Base-by-base conservation (phyloP, 352 stramenopile species). In the Pythium folliculosum region DNA sequence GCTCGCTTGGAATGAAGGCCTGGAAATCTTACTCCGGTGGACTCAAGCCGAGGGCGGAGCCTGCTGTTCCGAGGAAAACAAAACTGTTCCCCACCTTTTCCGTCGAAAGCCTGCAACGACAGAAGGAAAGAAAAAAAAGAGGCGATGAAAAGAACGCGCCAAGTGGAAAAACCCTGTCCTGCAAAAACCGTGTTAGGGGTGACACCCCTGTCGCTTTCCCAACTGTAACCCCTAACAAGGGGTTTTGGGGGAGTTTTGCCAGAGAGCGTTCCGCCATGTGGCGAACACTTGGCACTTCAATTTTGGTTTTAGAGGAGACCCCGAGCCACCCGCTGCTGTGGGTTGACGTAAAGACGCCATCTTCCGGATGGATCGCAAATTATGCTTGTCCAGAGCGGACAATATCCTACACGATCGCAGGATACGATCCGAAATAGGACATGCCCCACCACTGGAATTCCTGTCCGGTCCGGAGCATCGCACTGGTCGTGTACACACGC, bases 61-160 rank as follows among this genome's bases (percentile, higher is more conserved):
- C 30, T 59, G 57, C 56, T 51, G 22, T 21, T 21, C 27, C 21
- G 17, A 53, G 49, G 67, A 73, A 69, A 66, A 27, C 49, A 67
- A 67, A 73, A 64, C 35, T 73, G 68, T 74, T 74, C 68, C 63
- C 53, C 68, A 58, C 61, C 62, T 74, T 70, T 74, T 74, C 68
- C 62, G 59, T 74, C 53, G 67, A 73, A 68, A 25, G 35, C 27
- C 63, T 38, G 14, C 19, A 50, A 57, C 4, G 19, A 60, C 63
- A 64, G n/a, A 67, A 53, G 27, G 60, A 35, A 32, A 63, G 12
- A 38, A 51, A 65, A 63, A 62, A 67, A 63, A 43, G 44, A 30
- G 45, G 21, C 23, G 44, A 50, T 45, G 21, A 53, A 54, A 67
- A 44, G 49, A 25, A 45, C 21, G 48, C 23, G 21, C 27, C 38